Evolutionary conservation across 306 rosid species (phyloP).

Genomic region (Quercus alba): DNA sequence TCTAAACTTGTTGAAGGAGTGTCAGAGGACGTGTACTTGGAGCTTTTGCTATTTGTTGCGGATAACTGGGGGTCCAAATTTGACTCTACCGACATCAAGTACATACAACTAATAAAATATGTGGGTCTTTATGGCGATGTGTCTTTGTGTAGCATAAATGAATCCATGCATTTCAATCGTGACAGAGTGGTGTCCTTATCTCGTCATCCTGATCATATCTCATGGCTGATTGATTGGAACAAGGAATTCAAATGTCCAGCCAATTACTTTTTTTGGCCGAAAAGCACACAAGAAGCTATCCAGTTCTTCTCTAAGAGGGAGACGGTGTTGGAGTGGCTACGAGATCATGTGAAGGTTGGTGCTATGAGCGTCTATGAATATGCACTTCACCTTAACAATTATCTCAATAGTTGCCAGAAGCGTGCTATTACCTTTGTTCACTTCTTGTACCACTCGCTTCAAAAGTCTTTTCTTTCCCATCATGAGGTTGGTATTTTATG

Average conservation of each 20-base stretch:
- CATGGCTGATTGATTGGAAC: constrained; percentile 64
- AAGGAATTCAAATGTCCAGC: constrained; percentile 30
- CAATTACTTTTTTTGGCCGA: constrained; percentile 47
- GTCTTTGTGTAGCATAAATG: constrained; percentile 34
- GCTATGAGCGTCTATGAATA: constrained; percentile 13
- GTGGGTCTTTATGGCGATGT: constrained; percentile 30
- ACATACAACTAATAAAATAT: constrained; percentile 47
- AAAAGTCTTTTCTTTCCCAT: constrained; percentile 8
- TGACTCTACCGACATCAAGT: constrained; percentile 17
- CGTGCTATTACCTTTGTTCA: constrained; percentile 43
- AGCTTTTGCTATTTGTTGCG: constrained; percentile 51
- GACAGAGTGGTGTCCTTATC: constrained; percentile 27
- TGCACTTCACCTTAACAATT: constrained; percentile 24
- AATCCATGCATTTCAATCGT: background rate
- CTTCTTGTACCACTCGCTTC: constrained; percentile 51
- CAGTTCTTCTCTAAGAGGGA: background rate
- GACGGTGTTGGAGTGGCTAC: constrained; percentile 47
- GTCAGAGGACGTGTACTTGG: constrained; percentile 46
- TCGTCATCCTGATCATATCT: constrained; percentile 5
- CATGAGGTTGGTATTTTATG: constrained; percentile 21
- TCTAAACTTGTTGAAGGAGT: constrained; percentile 47
- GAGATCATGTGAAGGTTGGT: constrained; percentile 5
- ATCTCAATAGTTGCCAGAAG: constrained; percentile 11
- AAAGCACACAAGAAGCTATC: constrained; percentile 46
- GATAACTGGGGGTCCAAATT: constrained; percentile 33